phyloP scores from a whole-genome alignment of 1,139 yeast genomes.

The Magnusiomyces suaveolens region DNA sequence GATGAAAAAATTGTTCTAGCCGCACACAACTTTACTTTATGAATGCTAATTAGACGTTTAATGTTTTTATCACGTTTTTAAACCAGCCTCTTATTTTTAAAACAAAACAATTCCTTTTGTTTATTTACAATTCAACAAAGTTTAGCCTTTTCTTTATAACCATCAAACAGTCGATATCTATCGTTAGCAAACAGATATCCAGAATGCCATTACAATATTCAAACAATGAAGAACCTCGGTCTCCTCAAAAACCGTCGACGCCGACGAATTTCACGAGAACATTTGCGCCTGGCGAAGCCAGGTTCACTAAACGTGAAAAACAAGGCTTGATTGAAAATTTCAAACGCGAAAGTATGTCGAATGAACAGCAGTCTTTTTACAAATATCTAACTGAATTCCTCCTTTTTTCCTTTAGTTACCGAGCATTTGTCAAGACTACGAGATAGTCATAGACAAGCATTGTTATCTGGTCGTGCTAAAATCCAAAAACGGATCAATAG shows the following conservation, averaged over 20 bases:
- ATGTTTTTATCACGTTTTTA: too few species aligned
- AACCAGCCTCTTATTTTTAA: background rate
- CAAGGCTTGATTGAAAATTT: conserved; percentile 22
- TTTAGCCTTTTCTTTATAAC: background rate
- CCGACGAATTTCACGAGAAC: background rate
- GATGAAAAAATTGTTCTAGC: background rate
- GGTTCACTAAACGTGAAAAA: background rate
- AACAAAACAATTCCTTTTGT: background rate
- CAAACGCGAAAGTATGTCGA: conserved; percentile 24
- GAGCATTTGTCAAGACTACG: conserved; percentile 26
- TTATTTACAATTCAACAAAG: too few species aligned
- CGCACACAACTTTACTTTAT: background rate
- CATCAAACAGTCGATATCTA: too few species aligned
- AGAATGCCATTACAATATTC: too few species aligned
- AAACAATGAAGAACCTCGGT: background rate
- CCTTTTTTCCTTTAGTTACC: background rate
- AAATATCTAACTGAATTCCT: too few species aligned
- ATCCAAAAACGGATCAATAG: conserved; percentile 34
- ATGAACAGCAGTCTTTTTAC: too few species aligned
- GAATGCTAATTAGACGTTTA: too few species aligned
- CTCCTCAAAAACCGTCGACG: background rate
- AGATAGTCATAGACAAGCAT: conserved; percentile 27
- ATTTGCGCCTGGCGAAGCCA: background rate
- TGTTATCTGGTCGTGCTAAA: conserved; percentile 27
- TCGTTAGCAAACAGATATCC: too few species aligned